Percentiles rank a stretch among this genome's conserved stretches.
phyloP scores from a whole-genome alignment of 345 rosid genomes.

The Diplotaxis tenuifolia region DNA sequence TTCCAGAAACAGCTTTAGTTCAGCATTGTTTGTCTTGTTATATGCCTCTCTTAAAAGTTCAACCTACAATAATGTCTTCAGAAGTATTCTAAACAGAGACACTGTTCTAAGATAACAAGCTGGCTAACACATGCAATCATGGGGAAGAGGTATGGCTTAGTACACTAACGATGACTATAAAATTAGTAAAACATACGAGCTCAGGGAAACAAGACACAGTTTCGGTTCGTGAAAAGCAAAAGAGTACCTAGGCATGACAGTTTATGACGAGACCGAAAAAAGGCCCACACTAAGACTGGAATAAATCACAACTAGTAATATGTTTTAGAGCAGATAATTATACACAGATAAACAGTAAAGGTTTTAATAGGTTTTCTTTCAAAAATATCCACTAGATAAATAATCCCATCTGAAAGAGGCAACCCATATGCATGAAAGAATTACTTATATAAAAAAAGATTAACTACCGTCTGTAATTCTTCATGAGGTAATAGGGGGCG shows the following conservation, averaged over 20 bases:
- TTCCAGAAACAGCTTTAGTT: slow-evolving; percentile 87
- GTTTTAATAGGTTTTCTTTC: background rate
- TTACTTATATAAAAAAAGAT: background rate
- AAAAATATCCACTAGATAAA: background rate
- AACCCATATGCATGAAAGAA: background rate
- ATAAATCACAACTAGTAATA: slow-evolving; percentile 3
- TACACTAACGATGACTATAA: background rate
- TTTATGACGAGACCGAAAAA: slow-evolving; percentile 1
- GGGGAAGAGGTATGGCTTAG: slow-evolving; percentile 3
- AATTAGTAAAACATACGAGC: background rate
- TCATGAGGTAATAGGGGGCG: slow-evolving; percentile 80
- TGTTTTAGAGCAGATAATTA: slow-evolving; percentile 7
- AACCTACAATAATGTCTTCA: slow-evolving; percentile 51
- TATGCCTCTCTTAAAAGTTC: slow-evolving; percentile 86
- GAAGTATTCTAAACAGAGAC: background rate
- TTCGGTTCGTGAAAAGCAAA: background rate
- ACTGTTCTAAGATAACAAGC: background rate
- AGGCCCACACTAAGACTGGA: slow-evolving; percentile 4
- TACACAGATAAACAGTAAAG: background rate
- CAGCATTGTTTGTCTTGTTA: slow-evolving; percentile 74
- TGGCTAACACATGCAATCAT: background rate
- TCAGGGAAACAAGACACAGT: background rate
- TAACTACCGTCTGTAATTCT: slow-evolving; percentile 74
- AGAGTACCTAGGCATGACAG: slow-evolving; percentile 4
- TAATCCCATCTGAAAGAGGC: slow-evolving; percentile 3